Base-by-base conservation (phyloP, 257 asterid species). In the Nicotiana tomentosiformis region DNA sequence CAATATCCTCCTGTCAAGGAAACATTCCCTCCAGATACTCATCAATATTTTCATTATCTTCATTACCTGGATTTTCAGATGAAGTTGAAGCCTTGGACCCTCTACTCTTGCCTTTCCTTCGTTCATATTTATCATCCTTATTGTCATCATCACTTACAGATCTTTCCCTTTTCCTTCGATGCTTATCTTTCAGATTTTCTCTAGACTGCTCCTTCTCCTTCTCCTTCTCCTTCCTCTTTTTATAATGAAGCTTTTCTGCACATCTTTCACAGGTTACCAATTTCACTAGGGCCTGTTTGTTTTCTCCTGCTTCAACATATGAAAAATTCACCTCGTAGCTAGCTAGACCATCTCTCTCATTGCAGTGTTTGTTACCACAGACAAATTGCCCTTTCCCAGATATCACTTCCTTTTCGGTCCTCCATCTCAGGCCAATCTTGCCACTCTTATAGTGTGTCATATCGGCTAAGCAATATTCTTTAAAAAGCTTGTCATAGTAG, bases 371-470 rank as follows among this genome's bases (percentile, higher is more conserved):
- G 89, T 93, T 94, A 74, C 99, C 99, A 77, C 99, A 96, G 77
- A 86, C 83, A 88, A 96, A 96, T 91, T 96, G 98, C 86, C 99
- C 99, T 93, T 96, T 96, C 80, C 99, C 99, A 88, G 99, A 89
- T 85, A 90, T 90, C 46, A 96, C 99, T 92, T 96, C 99, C 90
- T 94, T 96, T 84, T 93, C 97, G 9, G 93, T 90, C 90, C 99
- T 94, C 99, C 99, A 96, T 89, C 99, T 92, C 84, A 96, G 94
- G 82, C 99, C 99, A 94, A 96, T 91, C 98, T 93, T 96, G 81
- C 99, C 99, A 78, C 91, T 88, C 91, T 92, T 96, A 94, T 93
- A 96, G 10, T 90, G 98, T 3, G 98, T 90, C 99, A 96, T 96
- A 82, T 96, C 99, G 83, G 99, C 99, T 89, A 96, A 90, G 90